phyloP scores from a whole-genome alignment of 306 rosid genomes.

The Vigna mungo region DNA sequence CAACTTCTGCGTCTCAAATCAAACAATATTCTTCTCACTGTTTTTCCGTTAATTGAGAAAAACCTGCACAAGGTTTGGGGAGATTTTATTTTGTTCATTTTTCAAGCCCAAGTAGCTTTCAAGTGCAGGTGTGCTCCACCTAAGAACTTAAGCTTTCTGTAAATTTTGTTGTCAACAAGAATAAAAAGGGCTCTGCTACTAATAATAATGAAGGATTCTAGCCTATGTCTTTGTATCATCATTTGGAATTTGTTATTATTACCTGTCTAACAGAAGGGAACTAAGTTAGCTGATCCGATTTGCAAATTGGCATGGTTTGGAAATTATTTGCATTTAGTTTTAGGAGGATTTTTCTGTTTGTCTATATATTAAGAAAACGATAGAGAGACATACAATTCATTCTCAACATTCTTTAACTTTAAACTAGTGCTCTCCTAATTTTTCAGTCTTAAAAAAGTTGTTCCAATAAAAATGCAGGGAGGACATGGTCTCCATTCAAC shows the following conservation, averaged over 20 bases:
- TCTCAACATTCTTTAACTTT: conserved; percentile 18
- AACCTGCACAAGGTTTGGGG: not conserved
- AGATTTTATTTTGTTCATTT: conserved; percentile 27
- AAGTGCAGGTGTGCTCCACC: not conserved
- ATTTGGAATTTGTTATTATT: conserved; percentile 13
- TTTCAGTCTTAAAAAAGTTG: conserved; percentile 35
- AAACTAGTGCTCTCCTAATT: conserved; percentile 20
- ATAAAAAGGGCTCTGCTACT: conserved; percentile 20
- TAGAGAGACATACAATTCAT: conserved; percentile 7
- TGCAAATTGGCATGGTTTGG: conserved; percentile 22
- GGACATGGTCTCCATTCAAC: conserved; percentile 92
- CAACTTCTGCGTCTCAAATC: not conserved
- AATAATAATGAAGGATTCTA: conserved; percentile 24
- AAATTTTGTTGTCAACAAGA: conserved; percentile 18
- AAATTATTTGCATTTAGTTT: conserved; percentile 30
- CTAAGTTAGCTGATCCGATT: conserved; percentile 25
- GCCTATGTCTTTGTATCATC: conserved; percentile 17
- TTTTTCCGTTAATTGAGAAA: not conserved
- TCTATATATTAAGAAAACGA: conserved; percentile 6
- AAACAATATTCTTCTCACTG: not conserved
- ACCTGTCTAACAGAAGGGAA: conserved; percentile 8
- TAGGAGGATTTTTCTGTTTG: not conserved
- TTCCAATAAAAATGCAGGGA: conserved; percentile 62
- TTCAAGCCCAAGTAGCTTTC: conserved; percentile 19
- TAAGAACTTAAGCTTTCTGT: not conserved